These are phyloP conservation scores for Myrica gale DNA, from an alignment of 306 rosid species.

Conservation along the genomic window DNA sequence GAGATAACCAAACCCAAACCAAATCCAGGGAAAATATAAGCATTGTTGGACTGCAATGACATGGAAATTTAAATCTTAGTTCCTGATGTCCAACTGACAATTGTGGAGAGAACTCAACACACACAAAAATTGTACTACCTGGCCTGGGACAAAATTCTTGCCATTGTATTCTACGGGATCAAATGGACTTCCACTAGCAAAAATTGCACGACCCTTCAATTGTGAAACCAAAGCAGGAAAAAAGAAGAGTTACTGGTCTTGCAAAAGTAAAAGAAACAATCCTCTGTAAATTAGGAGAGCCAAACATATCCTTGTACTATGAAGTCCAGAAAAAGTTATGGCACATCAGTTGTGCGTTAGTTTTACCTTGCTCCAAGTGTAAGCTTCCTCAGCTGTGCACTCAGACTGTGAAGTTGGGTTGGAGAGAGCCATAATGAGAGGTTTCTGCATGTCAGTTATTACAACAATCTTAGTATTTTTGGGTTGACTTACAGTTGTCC, in stretches of 20 bases:
- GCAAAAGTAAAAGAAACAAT: background rate
- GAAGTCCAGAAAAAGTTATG: constrained; percentile 10
- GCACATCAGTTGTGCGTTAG: constrained; percentile 1
- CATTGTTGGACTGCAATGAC: constrained; percentile 76
- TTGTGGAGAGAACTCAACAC: background rate
- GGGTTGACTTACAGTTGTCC: constrained; percentile 3
- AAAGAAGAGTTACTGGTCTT: constrained; percentile 5
- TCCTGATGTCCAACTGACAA: background rate
- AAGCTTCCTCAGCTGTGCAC: constrained; percentile 95
- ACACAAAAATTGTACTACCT: constrained; percentile 46
- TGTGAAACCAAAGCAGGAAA: constrained; percentile 12
- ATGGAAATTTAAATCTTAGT: constrained; percentile 19
- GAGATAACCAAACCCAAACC: constrained; percentile 86
- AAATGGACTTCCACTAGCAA: constrained; percentile 94
- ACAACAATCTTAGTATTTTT: constrained; percentile 16
- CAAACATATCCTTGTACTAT: constrained; percentile 8
- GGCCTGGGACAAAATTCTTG: constrained; percentile 66
- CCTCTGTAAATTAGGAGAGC: background rate
- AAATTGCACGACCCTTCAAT: constrained; percentile 77
- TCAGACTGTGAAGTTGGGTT: constrained; percentile 91
- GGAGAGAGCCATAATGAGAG: constrained; percentile 88
- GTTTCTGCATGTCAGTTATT: constrained; percentile 57
- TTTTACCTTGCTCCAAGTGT: constrained; percentile 75
- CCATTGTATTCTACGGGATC: constrained; percentile 78
- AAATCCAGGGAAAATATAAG: constrained; percentile 87